These are phyloP conservation scores for Xylaria multiplex DNA, from an alignment of 2,329 filamentous ascomycete species.

Conservation along the genomic window DNA sequence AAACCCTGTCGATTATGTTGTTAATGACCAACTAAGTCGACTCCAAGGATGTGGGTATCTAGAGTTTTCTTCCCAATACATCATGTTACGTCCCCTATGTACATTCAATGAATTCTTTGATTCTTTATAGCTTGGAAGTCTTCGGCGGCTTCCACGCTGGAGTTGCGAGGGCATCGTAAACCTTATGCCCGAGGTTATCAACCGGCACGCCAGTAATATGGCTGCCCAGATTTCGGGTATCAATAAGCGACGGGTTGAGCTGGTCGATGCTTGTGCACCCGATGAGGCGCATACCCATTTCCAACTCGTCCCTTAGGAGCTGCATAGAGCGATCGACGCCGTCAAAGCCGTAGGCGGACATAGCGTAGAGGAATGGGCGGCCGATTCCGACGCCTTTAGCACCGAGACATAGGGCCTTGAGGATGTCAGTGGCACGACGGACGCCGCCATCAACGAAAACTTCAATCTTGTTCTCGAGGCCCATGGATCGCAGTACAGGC, in stretches of 20 bases:
- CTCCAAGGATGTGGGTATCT: neutral
- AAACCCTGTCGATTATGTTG: neutral
- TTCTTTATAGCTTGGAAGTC: constrained; percentile 60
- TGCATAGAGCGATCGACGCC: constrained; percentile 95
- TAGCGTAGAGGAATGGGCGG: constrained; percentile 93
- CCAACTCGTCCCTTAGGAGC: constrained; percentile 93
- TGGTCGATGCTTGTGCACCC: constrained; percentile 80
- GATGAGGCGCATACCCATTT: constrained; percentile 98
- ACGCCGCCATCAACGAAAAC: constrained; percentile 93
- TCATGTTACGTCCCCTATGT: neutral
- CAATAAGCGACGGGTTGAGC: constrained; percentile 82
- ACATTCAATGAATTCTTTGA: constrained; percentile 29
- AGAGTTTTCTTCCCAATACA: neutral
- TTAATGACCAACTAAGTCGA: neutral
- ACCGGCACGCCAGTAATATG: constrained; percentile 61
- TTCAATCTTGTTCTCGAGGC: constrained; percentile 81
- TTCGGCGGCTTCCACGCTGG: constrained; percentile 61
- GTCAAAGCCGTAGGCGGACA: constrained; percentile 87
- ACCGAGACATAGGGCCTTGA: constrained; percentile 93
- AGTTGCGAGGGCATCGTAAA: constrained; percentile 64
- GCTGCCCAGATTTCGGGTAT: constrained; percentile 73
- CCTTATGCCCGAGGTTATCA: constrained; percentile 59
- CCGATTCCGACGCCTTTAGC: constrained; percentile 94
- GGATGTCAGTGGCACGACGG: constrained; percentile 88
- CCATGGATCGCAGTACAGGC: constrained; percentile 80